Evolutionary conservation across 257 asterid genomes (phyloP).

Genomic region (Scutellaria barbata): DNA sequence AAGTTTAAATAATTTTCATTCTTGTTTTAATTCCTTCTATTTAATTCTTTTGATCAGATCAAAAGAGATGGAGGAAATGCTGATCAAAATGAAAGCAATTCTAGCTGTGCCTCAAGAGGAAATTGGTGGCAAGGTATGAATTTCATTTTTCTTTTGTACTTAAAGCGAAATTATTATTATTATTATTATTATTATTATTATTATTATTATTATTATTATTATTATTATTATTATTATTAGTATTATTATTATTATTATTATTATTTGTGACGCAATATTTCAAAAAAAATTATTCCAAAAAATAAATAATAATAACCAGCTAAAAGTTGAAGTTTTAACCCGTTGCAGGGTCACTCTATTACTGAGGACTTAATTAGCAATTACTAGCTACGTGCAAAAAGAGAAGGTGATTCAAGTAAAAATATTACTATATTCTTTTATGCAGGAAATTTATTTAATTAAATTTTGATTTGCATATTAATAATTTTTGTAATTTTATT

Average conservation of each 20-base stretch:
- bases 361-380: slow-evolving; percentile 37
- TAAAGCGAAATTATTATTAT: background rate
- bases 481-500: too few relatives aligned
- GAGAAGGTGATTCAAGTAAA: slow-evolving; percentile 18
- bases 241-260: too few relatives aligned
- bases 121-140: slow-evolving; percentile 87
- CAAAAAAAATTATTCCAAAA: too few relatives aligned
- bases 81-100: slow-evolving; percentile 54
- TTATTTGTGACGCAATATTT: too few relatives aligned
- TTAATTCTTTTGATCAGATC: slow-evolving; percentile 38
- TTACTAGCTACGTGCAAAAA: background rate
- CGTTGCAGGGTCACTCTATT: slow-evolving; percentile 74
- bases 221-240: too few relatives aligned
- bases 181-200: too few relatives aligned
- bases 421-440: background rate
- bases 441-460: too few relatives aligned
- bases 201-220: too few relatives aligned
- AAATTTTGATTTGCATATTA: too few relatives aligned
- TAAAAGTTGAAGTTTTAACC: background rate
- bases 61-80: slow-evolving; percentile 64
- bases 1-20: background rate
- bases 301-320: background rate
- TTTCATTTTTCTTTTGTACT: background rate
- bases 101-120: slow-evolving; percentile 74
- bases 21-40: background rate